phyloP scores from a whole-genome alignment of 2,329 filamentous ascomycete species.

The Fusarium metavorans region DNA sequence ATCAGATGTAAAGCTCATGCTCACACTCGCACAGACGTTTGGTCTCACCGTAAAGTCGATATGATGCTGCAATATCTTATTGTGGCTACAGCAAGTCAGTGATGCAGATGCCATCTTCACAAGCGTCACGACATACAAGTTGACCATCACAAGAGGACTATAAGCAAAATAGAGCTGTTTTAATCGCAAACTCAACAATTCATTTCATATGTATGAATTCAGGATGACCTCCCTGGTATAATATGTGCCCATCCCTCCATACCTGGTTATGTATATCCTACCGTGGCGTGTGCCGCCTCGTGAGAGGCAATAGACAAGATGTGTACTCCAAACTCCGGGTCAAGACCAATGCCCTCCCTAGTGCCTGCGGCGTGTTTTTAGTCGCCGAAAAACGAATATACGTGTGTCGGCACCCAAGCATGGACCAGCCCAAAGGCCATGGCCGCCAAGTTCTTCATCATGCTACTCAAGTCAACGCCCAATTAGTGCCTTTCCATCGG shows the following conservation, averaged over 20 bases:
- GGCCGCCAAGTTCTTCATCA: not conserved
- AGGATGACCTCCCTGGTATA: constrained; percentile 33
- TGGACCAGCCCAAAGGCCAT: not conserved
- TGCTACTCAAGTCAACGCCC: constrained; percentile 15
- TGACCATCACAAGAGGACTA: not conserved
- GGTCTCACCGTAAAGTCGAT: constrained; percentile 12
- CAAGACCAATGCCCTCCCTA: constrained; percentile 17
- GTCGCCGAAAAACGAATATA: constrained; percentile 19
- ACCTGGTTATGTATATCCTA: constrained; percentile 23
- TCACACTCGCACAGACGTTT: constrained; percentile 19
- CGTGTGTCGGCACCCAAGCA: constrained; percentile 14
- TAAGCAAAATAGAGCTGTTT: not conserved
- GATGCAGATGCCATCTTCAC: not conserved
- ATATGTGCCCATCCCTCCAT: constrained; percentile 25
- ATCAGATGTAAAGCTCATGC: constrained; percentile 20
- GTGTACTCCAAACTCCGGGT: constrained; percentile 35
- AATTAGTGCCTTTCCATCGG: constrained; percentile 30
- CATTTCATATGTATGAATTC: constrained; percentile 26
- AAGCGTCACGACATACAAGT: not conserved
- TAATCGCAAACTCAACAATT: constrained; percentile 3
- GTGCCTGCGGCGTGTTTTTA: constrained; percentile 28
- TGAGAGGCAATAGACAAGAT: constrained; percentile 21
- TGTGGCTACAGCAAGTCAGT: not conserved
- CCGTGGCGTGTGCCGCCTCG: constrained; percentile 22
- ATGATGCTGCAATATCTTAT: not conserved